Base-by-base conservation (phyloP, 768 basidiomycete genomes). In the Podaxis sp. region DNA sequence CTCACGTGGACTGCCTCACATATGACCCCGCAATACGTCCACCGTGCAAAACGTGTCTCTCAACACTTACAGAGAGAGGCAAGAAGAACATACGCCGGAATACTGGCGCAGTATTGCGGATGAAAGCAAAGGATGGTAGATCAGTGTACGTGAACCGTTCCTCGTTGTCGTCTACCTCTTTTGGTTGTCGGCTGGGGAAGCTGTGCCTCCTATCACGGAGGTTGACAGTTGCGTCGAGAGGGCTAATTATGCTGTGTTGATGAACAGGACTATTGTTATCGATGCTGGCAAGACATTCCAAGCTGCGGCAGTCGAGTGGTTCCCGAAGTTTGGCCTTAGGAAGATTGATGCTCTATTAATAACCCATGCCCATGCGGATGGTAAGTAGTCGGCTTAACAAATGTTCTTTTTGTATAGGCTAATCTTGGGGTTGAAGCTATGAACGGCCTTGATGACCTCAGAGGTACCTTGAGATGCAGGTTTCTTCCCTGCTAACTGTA, bases 301-400 rank as follows among this genome's bases (percentile, higher is more conserved):
- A 66, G 78, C 80, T 36, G 75, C 80, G 51, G 77, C 79, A 28
- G 28, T 79, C 52, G 78, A 81, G 64, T 80, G 77, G 78, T 81
- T 80, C 64, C 92, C 92, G 1, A 86, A 86, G 71, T 88, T 89
- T 71, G 86, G 85, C 2, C 75, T 96, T 48, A 79, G 93, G 61
- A 69, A 68, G 59, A 80, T 81, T 61, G 79, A 81, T 67, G 80
- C 78, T 39, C 67, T 96, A 9, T 77, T 97, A 15, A 85, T 96
- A 46, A 95, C 93, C 0, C 94, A 96, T 74, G 87, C 92, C 7
- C 95, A 96, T 75, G 90, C 92, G 40, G 92, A 93, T 74, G 91
- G 80, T 81, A 64, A 44, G 75, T 58, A 30, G 19, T 33, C 15
- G 55, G 44, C 36, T 22, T 17, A 22, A 52, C 58, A 13, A 30